Conservation (phyloP, 805 yeast species). For the Kuraishia capsulata region DNA sequence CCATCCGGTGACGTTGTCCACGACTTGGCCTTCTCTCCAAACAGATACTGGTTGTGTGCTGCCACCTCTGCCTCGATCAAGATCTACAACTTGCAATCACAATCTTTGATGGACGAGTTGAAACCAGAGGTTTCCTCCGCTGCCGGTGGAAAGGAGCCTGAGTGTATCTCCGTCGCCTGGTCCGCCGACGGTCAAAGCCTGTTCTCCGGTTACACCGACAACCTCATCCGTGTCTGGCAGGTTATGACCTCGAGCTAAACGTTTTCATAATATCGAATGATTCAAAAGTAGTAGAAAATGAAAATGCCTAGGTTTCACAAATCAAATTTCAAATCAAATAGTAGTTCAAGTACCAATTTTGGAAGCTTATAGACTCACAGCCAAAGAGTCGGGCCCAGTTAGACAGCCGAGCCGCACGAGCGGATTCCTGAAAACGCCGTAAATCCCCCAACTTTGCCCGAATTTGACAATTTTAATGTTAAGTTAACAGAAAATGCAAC, state of each 20-base stretch:
- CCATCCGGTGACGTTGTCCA: constrained; percentile 93
- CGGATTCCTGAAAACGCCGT: too few relatives aligned
- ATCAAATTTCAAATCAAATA: background rate
- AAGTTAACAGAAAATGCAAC: too few relatives aligned
- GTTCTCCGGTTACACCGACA: constrained; percentile 99
- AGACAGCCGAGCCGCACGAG: too few relatives aligned
- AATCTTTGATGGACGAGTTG: constrained; percentile 91
- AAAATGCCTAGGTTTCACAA: too few relatives aligned
- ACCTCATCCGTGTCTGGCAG: constrained; percentile 99
- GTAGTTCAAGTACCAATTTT: too few relatives aligned
- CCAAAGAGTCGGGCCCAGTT: too few relatives aligned
- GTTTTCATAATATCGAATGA: too few relatives aligned
- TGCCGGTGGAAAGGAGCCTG: constrained; percentile 93
- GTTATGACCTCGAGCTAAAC: constrained; percentile 75
- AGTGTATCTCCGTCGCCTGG: constrained; percentile 97
- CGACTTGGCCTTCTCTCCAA: constrained; percentile 99
- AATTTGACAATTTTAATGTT: too few relatives aligned
- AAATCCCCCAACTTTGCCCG: too few relatives aligned
- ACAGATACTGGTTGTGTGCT: constrained; percentile 99
- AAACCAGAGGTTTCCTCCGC: constrained; percentile 96
- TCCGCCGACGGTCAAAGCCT: constrained; percentile 99
- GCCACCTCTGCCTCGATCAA: constrained; percentile 97
- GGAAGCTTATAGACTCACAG: too few relatives aligned
- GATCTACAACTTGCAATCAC: constrained; percentile 95
- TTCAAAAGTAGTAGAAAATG: background rate